Evolutionary conservation across 1,284 basidiomycete species (phyloP).

Genomic region (Athelia psychrophila): DNA sequence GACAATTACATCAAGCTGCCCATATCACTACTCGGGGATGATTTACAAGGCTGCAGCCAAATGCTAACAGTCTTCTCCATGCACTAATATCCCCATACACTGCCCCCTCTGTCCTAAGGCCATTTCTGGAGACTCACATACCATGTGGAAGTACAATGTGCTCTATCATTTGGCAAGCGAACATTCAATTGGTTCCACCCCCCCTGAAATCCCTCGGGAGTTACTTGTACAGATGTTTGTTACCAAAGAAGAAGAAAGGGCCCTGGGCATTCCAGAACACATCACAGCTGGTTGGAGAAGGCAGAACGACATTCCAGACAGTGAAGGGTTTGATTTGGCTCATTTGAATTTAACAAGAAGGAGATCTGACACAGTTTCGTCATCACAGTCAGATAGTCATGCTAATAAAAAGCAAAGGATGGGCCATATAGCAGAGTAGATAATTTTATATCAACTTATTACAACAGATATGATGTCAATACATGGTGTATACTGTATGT

Average conservation of each 20-base stretch:
- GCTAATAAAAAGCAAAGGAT: neutral
- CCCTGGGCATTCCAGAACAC: neutral
- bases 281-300: neutral
- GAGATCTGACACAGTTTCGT: neutral
- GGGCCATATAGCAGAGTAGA: neutral
- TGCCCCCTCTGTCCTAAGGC: neutral
- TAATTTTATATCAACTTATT: neutral
- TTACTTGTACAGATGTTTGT: neutral
- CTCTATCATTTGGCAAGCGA: neutral
- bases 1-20: neutral
- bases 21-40: neutral
- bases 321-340: neutral
- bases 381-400: neutral
- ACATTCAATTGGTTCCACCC: neutral
- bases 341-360: neutral
- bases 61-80: neutral
- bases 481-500: too few relatives aligned
- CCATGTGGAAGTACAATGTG: neutral
- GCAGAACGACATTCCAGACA: neutral
- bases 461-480: too few relatives aligned
- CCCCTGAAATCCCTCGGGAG: neutral
- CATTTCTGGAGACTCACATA: neutral
- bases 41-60: neutral
- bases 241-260: neutral
- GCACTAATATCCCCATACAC: neutral